A percentile compares a stretch with the other conserved stretches of the same genome.
Conservation (phyloP, 768 basidiomycete species). For the Panus rudis region DNA sequence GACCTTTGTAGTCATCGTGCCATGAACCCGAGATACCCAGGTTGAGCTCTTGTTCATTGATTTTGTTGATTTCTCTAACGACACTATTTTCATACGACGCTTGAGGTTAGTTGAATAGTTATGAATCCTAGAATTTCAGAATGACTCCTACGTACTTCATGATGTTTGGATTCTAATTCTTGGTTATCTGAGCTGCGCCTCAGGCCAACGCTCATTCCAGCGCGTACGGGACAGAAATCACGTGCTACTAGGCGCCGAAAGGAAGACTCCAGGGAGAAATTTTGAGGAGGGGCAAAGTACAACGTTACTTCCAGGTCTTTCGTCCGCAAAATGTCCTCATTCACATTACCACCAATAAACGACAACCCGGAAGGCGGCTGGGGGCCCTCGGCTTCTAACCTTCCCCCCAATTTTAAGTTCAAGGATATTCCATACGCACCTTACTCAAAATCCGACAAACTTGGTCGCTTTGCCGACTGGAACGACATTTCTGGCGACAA, state of each 20-base stretch:
- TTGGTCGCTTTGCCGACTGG: constrained; percentile 98
- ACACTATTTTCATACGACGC: too few relatives aligned
- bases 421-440: constrained; percentile 98
- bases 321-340: constrained; percentile 54
- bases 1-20: constrained; percentile 94
- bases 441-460: constrained; percentile 97
- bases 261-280: too few relatives aligned
- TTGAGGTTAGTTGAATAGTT: constrained; percentile 10
- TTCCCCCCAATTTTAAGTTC: constrained; percentile 92
- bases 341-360: constrained; percentile 79
- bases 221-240: not conserved
- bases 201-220: constrained; percentile 3
- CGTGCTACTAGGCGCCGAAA: too few relatives aligned
- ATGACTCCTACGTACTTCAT: constrained; percentile 81
- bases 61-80: constrained; percentile 87
- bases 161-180: constrained; percentile 12
- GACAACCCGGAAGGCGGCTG: constrained; percentile 93
- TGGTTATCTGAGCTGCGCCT: too few relatives aligned
- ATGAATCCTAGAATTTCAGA: too few relatives aligned
- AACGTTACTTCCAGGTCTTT: too few relatives aligned
- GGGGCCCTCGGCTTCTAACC: constrained; percentile 78
- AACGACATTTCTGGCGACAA: constrained; percentile 67
- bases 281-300: too few relatives aligned
- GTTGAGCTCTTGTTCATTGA: constrained; percentile 86
- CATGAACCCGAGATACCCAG: constrained; percentile 72